Base-by-base conservation (phyloP, 352 stramenopile species). In the Pythium aphanidermatum region DNA sequence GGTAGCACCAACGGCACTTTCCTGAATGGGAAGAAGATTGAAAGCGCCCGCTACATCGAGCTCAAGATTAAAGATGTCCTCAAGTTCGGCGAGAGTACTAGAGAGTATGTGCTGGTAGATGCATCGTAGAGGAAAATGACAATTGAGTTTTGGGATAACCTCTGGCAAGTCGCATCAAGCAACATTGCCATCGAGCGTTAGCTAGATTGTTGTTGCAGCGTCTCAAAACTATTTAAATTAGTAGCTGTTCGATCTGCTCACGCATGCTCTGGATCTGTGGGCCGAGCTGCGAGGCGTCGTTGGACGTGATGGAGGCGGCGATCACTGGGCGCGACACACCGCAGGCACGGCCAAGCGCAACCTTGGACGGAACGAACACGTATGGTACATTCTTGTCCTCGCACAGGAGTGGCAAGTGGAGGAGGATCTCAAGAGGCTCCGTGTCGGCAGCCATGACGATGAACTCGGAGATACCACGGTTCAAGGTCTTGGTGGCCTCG, bases 401-500 rank as follows among this genome's bases (percentile, higher is more conserved):
- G 68, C 95, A 99, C 41, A 99, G 73, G 34, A 99, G 75, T 28
- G 97, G 97, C 49, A 99, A 80, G 81, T 99, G 97, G 33, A 99
- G 85, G 51, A 99, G 75, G 75, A 99, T 99, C 70, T 99, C 97
- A 55, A 99, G 90, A 6, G 97, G 97, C 74, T 99, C 96, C 17
- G 97, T 97, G 81, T 99, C 97, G 24, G 96, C 97, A 29, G 96
- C 88, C 95, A 99, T 98, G 67, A 99, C 88, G 68, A 99, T 99
- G 63, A 99, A 97, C 78, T 99, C 97, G 41, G 89, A 97, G 70
- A 99, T 99, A 54, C 97, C 97, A 49, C 97, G 92, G 80, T 99
- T 99, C 43, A 99, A 71, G 17, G 96, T 99, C 81, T 99, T 99
- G 63, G 97, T 99, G 58, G 97, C 96, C 63, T 99, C 97, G 79